phyloP scores from a whole-genome alignment of 495 filamentous ascomycete species.

The Umbilicaria muhlenbergii region DNA sequence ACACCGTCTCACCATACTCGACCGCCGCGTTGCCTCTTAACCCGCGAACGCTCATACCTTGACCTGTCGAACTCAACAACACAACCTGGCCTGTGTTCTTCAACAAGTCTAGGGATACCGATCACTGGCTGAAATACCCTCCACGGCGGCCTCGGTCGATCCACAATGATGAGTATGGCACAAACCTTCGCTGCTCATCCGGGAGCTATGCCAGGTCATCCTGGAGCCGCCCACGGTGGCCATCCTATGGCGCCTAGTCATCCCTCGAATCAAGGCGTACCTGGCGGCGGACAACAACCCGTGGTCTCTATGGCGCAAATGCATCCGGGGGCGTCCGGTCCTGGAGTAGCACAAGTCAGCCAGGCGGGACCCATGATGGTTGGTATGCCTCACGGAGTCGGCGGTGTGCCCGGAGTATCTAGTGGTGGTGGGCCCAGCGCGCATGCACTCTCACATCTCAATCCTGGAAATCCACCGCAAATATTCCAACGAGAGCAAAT shows the following conservation, averaged over 20 bases:
- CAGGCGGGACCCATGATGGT: constrained; percentile 67
- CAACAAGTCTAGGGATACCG: too few species aligned
- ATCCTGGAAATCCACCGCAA: constrained; percentile 43
- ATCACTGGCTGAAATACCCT: too few species aligned
- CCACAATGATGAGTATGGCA: constrained; percentile 56
- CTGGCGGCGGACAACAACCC: constrained; percentile 35
- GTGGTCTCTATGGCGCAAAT: constrained; percentile 51
- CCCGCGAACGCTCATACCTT: too few species aligned
- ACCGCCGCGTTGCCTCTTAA: too few species aligned
- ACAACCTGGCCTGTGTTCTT: too few species aligned
- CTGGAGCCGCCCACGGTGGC: constrained; percentile 49
- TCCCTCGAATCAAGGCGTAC: constrained; percentile 51
- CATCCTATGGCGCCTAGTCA: constrained; percentile 60
- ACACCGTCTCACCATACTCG: too few species aligned
- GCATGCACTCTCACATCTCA: constrained; percentile 69
- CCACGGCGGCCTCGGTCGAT: background rate
- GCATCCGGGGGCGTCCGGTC: constrained; percentile 72
- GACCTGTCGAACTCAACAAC: too few species aligned
- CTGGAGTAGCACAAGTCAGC: constrained; percentile 61
- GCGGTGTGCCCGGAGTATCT: constrained; percentile 27
- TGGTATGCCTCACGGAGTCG: constrained; percentile 56
- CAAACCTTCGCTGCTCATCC: constrained; percentile 57
- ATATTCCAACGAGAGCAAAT: constrained; percentile 43
- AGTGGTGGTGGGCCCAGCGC: constrained; percentile 49
- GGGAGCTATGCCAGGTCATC: constrained; percentile 54